A percentile compares a stretch with the other conserved stretches of the same genome.
Evolutionary conservation across 2,329 filamentous ascomycete species (phyloP).

Genomic region (Berkeleyomyces basicola): DNA sequence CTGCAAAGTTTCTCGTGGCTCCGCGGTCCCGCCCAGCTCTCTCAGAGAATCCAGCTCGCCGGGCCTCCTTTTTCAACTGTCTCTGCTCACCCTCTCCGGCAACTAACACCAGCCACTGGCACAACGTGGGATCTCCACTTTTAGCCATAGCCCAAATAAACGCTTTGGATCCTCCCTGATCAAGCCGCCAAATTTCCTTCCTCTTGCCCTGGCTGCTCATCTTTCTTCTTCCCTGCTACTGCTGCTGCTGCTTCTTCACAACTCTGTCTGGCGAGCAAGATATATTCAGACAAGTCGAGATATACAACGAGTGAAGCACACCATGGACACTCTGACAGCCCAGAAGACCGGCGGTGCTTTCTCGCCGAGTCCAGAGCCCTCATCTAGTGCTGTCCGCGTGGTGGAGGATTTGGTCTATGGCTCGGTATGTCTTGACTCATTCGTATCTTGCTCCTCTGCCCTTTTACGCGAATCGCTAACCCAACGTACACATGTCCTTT

Average conservation of each 20-base stretch:
- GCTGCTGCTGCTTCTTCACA: neutral
- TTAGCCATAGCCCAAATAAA: constrained; percentile 1
- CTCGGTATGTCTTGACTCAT: constrained; percentile 42
- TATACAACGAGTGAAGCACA: neutral
- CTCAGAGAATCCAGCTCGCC: no score
- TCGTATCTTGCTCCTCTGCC: neutral
- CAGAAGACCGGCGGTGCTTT: neutral
- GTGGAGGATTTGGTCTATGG: constrained; percentile 79
- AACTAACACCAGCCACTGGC: neutral
- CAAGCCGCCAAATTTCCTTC: neutral
- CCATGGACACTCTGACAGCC: constrained; percentile 6
- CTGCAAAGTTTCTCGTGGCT: no score
- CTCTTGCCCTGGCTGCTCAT: neutral
- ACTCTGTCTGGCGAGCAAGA: neutral
- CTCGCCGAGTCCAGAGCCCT: neutral
- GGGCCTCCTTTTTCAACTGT: neutral
- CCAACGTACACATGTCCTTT: neutral
- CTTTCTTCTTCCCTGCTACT: neutral
- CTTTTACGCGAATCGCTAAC: constrained; percentile 3
- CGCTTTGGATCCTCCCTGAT: neutral
- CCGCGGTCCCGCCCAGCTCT: no score
- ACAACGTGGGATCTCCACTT: constrained; percentile 1
- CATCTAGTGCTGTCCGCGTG: constrained; percentile 25
- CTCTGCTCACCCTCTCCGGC: neutral
- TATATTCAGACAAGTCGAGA: neutral